phyloP scores from a whole-genome alignment of 805 yeast species.

The Metschnikowia lachancei region DNA sequence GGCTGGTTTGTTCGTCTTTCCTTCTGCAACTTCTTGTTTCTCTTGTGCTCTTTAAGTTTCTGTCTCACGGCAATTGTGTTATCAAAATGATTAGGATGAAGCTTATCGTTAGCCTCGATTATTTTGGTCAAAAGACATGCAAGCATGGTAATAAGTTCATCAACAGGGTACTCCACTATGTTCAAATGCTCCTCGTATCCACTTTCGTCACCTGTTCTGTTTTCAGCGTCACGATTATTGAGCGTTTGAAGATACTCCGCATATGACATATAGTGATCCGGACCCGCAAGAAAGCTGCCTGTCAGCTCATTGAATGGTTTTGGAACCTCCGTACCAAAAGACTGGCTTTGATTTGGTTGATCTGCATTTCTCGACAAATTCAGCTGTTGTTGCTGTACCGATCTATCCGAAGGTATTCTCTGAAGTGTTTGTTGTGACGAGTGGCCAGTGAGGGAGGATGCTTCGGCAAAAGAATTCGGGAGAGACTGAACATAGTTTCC shows the following conservation, averaged over 20 bases:
- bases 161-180: constrained; percentile 79
- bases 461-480: constrained; percentile 12
- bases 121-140: constrained; percentile 82
- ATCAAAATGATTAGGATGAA: constrained; percentile 67
- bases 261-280: constrained; percentile 45
- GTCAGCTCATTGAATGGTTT: neutral
- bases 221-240: constrained; percentile 17
- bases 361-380: neutral
- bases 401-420: constrained; percentile 4
- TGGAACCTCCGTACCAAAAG: neutral
- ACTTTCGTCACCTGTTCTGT: constrained; percentile 13
- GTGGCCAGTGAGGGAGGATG: constrained; percentile 1
- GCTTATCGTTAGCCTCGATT: constrained; percentile 82
- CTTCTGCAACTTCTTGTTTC: constrained; percentile 27
- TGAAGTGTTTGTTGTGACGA: constrained; percentile 12
- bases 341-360: neutral
- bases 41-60: constrained; percentile 34
- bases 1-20: constrained; percentile 3
- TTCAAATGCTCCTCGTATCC: constrained; percentile 55
- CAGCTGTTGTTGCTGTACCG: constrained; percentile 1
- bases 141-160: constrained; percentile 78
- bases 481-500: constrained; percentile 8
- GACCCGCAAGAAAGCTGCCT: constrained; percentile 20
- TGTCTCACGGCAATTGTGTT: constrained; percentile 43
- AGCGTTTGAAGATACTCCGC: constrained; percentile 36